phyloP scores from a whole-genome alignment of 2,329 filamentous ascomycete species.

The Chaetomium sp. region DNA sequence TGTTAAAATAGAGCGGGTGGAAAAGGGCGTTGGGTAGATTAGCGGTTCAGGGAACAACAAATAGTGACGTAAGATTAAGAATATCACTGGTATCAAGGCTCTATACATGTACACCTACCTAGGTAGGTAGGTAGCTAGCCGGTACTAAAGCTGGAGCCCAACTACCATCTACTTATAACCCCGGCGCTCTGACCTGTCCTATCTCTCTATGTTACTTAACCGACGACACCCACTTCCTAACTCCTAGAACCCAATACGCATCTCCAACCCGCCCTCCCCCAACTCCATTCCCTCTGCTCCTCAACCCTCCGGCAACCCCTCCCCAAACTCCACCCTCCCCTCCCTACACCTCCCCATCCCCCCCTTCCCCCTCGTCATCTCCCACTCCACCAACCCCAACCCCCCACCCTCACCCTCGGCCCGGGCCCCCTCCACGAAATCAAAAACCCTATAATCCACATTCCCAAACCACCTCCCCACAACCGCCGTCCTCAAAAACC shows the following conservation, averaged over 20 bases:
- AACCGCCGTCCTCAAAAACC: constrained; percentile 60
- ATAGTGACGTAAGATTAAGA: no score
- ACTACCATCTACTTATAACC: no score
- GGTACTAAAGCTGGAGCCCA: no score
- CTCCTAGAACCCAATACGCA: neutral
- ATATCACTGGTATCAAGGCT: no score
- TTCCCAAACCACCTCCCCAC: constrained; percentile 60
- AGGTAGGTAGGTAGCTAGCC: no score
- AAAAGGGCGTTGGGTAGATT: no score
- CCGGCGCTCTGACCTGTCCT: no score
- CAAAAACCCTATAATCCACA: constrained; percentile 65
- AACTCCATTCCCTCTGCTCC: neutral
- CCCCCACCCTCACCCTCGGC: constrained; percentile 35
- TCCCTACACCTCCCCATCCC: constrained; percentile 51
- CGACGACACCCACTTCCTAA: no score
- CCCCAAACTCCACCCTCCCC: constrained; percentile 9
- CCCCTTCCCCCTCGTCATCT: constrained; percentile 51
- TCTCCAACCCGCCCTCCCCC: neutral
- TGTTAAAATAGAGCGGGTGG: neutral
- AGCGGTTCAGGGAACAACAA: no score
- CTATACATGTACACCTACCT: no score
- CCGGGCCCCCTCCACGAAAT: constrained; percentile 44
- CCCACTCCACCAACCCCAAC: constrained; percentile 43
- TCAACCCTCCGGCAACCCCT: constrained; percentile 10
- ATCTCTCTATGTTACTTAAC: no score